Evolutionary conservation across 2,329 filamentous ascomycete genomes (phyloP), one percentile per base, ranked within the genome.

Genomic region (Nemania sp.): DNA sequence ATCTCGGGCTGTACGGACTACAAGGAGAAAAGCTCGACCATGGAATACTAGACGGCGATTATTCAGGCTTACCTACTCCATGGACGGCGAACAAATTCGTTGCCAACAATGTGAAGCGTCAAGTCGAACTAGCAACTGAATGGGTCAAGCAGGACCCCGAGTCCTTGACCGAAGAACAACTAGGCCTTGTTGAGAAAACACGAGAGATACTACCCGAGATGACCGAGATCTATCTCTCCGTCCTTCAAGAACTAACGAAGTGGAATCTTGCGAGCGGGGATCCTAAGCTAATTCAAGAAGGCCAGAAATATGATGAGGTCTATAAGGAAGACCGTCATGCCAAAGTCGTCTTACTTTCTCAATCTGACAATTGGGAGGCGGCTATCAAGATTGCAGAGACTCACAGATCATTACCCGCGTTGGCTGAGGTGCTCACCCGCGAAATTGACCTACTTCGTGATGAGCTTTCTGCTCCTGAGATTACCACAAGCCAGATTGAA

Each of bases 41-140:
- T 60, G 86, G 87, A 6, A 81, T 90, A 20, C 71, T 90, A 8
- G 73, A 75, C 2, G 74, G 79, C 14, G 81, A 83, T 39, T 92
- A 91, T 65, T 80, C 86, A 17, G 82, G 80, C 9, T 77, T 97
- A 7, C 83, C 88, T 0, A 86, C 90, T 55, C 89, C 92, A 39
- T 99, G 94, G 94, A 97, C 92, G 91, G 90, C 14, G 84, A 81
- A 61, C 71, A 75, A 28, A 37, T 83, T 79, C 59, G 75, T 86
- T 50, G 80, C 83, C 45, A 85, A 85, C 67, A 86, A 86, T 57
- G 65, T 78, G 11, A 82, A 83, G 65, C 81, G 83, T 15, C 76
- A 86, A 14, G 74, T 82, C 20, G 80, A 86, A 59, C 76, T 87
- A 15, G 78, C 77, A 33, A 75, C 79, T 22, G 76, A 79, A 53